Evolutionary conservation across 768 basidiomycete species (phyloP), one percentile per base, ranked within the genome.

Genomic region (Tulasnella sp.): DNA sequence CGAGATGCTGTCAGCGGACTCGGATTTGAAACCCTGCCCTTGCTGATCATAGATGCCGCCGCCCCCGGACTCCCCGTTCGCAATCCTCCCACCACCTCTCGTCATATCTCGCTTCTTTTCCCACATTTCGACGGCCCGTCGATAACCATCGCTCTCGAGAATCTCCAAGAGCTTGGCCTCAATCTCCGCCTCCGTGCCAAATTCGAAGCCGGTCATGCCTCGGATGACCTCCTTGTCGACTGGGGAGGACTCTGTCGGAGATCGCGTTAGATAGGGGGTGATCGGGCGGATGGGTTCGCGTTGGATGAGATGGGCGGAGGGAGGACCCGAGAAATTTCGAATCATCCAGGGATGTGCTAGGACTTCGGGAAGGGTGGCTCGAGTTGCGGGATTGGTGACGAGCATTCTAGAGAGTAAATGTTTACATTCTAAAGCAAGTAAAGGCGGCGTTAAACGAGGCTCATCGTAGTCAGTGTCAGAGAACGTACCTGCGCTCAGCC

Each of bases 161-260:
- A 96, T 78, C 0, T 80, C 76, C 9, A 78, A 67, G 2, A 97
- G 78, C 67, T 76, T 83, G 43, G 75, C 75, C 70, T 90, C 84
- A 57, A 98, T 89, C 11, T 94, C 87, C 3, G 87, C 85, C 51
- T 87, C 84, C 0, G 85, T 75, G 15, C 96, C 96, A 64, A 99
- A 97, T 67, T 97, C 94, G 72, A 99, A 97, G 3, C 94, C 94
- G 44, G 84, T 83, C 96, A 97, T 98, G 51, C 84, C 84, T 31
- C 78, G 79, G 67, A 99, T 79, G 60, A 98, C 89, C 38, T 83
- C 79, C 29, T 78, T 79, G 69, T 98, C 92, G 52, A 99, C 77
- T 53, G 97, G 93, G 56, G 92, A 89, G 0, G 83, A 71, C 19
- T 44, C 25, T 3, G 27, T 22, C 5, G 54, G 54, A 3, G 41